Base-by-base conservation (phyloP, 2,329 filamentous ascomycete species). In the Alternaria longipes region DNA sequence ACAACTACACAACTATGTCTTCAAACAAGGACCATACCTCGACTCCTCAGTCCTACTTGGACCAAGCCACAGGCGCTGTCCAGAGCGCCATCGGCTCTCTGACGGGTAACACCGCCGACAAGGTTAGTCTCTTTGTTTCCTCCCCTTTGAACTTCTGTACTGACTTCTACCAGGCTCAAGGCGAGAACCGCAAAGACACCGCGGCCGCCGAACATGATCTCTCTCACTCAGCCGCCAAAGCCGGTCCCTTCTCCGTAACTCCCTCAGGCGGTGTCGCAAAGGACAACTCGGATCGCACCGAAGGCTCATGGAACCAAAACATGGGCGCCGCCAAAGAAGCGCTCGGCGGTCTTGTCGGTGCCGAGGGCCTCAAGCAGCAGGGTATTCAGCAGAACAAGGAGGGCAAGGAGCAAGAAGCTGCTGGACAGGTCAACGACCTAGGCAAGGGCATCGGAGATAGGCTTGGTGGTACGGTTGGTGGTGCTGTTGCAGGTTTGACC, bases 231-330 rank as follows among this genome's bases (percentile, higher is more conserved):
- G 86, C 91, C 16, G 85, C 85, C 67, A 94, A 93, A 78, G 77
- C 90, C n/a, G 93, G 91, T 5, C 89, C 90, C 62, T 83, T 89
- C 76, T 87, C 89, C 24, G 85, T 91, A 59, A 90, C 90, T 11
- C 83, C 89, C 52, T 86, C 88, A 0, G 92, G 92, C 49, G 90
- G 89, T 36, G 83, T 91, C 50, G 86, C 89, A 64, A 85, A 87
- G 68, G 92, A 97, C 79, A 84, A 92, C 79, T 83, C 89, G 11
- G 84, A 94, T 77, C 91, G 93, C 66, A 82, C 85, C 22, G 77
- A 87, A 18, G 94, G 94, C 44, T 85, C 85, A 18, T 96, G 91
- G 89, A 92, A 97, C 83, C 94, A 97, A 82, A 97, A 93, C 5
- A 75, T 94, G n/a, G 94, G 94, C 54, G 87, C 90, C 1, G 89